Percentiles rank a stretch among this genome's conserved stretches.
These are phyloP conservation scores for Breynia disticha DNA, from an alignment of 441 rosid genomes.

Conservation along the genomic window DNA sequence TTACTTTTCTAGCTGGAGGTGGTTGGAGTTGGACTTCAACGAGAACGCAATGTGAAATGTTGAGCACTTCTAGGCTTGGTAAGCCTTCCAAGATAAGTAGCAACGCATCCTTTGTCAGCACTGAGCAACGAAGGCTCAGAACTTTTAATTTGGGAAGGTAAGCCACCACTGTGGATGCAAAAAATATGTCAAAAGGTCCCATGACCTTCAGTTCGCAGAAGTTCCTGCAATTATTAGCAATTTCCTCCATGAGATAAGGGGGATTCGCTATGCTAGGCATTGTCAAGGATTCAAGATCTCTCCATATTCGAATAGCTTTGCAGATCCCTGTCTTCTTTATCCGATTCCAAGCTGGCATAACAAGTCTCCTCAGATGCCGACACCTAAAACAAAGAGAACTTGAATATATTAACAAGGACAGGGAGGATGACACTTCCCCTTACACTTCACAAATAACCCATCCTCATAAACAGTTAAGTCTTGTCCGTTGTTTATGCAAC, in stretches of 20 bases:
- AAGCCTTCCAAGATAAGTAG: constrained; percentile 47
- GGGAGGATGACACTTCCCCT: neutral
- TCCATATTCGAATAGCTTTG: constrained; percentile 61
- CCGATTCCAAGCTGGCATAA: constrained; percentile 84
- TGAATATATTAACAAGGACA: neutral
- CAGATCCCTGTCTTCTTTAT: constrained; percentile 66
- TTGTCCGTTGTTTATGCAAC: too few species aligned
- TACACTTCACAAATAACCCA: neutral
- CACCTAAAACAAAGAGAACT: constrained; percentile 31
- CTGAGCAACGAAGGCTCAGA: constrained; percentile 68
- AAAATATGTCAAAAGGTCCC: constrained; percentile 64
- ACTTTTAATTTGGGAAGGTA: constrained; percentile 49
- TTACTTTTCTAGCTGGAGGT: constrained; percentile 32
- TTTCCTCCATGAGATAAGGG: constrained; percentile 57
- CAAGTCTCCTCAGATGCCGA: constrained; percentile 50
- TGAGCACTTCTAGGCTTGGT: constrained; percentile 56
- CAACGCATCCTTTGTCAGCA: constrained; percentile 44
- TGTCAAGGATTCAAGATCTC: constrained; percentile 72
- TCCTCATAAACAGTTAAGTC: neutral
- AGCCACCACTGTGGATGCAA: constrained; percentile 35
- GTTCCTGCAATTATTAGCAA: constrained; percentile 54
- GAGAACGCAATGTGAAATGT: constrained; percentile 69
- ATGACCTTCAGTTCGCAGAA: constrained; percentile 67
- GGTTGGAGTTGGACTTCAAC: constrained; percentile 32
- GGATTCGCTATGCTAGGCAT: constrained; percentile 84